Base-by-base conservation (phyloP, 306 rosid genomes). In the Coriaria nepalensis region DNA sequence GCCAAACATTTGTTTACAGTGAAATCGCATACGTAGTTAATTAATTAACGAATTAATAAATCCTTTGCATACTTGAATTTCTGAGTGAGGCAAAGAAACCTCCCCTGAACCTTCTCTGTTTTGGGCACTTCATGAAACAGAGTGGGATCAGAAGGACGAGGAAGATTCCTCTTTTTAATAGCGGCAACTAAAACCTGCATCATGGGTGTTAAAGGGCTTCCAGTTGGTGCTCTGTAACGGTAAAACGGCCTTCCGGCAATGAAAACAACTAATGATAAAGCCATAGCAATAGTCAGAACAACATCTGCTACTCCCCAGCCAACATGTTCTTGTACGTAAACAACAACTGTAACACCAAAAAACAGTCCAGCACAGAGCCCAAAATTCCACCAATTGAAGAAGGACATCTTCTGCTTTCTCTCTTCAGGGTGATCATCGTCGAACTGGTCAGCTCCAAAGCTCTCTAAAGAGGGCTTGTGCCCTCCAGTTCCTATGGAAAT, bases 121-220 rank as follows among this genome's bases (percentile, higher is more conserved):
- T 65, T 66, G 45, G 81, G 68, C 57, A 49, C 65, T 52, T 82
- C 81, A 72, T 79, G 66, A 62, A 86, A 55, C 13, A 67, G 72
- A 60, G 69, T 44, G 43, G 81, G 72, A 43, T 56, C 38, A 10
- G 85, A 55, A 62, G 95, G 98, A 52, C 55, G 47, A 5, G 81
- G 69, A 46, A 84, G 70, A 33, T 69, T 75, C 52, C 95, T 73
- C 43, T 85, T 90, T 35, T 72, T 45, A 37, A 81, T 34, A 43
- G 98, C 92, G 10, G 98, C 98, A 4, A 81, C 82, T 54, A 81
- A 66, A 49, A 85, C 98, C 61, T 90, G 92, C 53, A 81, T 32
- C 74, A 90, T 73, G n/a, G 97, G 97, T 50, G 87, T 79, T 51
- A 90, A 73, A 35, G 97, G 97, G 73, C 97, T 90, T 50, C 97